Evolutionary conservation across 768 basidiomycete species (phyloP).

Genomic region (Agrocybe praecox): DNA sequence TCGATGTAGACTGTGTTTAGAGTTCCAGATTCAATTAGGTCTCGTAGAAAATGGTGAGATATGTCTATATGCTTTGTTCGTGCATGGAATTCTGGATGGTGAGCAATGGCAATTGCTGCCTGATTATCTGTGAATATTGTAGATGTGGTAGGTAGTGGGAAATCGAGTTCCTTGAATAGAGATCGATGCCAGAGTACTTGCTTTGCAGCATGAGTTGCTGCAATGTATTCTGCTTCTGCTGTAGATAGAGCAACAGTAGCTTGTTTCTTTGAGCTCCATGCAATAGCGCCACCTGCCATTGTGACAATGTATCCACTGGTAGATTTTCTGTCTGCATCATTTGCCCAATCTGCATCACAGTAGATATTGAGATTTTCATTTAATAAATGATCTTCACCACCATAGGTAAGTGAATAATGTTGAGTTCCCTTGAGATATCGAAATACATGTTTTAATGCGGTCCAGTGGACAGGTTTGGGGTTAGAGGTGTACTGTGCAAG

Average conservation of each 20-base stretch:
- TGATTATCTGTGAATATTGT: too few species aligned
- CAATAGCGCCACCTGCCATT: conserved; percentile 30
- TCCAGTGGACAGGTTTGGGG: conserved; percentile 28
- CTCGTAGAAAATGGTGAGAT: conserved; percentile 4
- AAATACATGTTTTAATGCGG: conserved; percentile 27
- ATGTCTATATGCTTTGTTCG: conserved; percentile 13
- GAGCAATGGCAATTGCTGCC: too few species aligned
- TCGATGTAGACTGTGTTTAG: too few species aligned
- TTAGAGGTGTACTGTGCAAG: conserved; percentile 18
- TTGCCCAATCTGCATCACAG: conserved; percentile 24
- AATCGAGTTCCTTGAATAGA: too few species aligned
- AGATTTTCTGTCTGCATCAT: conserved; percentile 23
- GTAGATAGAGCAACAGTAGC: too few species aligned
- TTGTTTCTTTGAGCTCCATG: too few species aligned
- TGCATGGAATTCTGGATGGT: too few species aligned
- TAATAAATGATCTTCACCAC: conserved; percentile 28
- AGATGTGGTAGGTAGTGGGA: too few species aligned
- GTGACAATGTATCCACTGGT: conserved; percentile 37
- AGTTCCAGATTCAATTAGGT: not conserved
- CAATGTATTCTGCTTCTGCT: too few species aligned
- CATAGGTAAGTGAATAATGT: conserved; percentile 21
- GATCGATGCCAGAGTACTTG: too few species aligned
- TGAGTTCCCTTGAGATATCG: conserved; percentile 23
- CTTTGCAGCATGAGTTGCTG: conserved; percentile 27
- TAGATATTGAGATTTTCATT: conserved; percentile 25